These are phyloP conservation scores for Suhomyces chickasaworum DNA, from an alignment of 1,139 yeast genomes.

Conservation along the genomic window DNA sequence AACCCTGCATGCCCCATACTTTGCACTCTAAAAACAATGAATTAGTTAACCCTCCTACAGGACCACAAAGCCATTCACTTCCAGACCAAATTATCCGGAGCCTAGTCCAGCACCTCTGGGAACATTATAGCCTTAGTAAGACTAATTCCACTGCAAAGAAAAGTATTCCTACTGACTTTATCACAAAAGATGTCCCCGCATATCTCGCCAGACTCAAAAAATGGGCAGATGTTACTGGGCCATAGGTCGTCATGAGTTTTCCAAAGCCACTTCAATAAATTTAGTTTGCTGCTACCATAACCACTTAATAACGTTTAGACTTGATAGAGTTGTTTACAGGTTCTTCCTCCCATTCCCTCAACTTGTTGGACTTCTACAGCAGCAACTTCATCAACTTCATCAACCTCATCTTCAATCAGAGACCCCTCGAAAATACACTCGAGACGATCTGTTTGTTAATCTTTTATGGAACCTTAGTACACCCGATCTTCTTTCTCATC, in stretches of 20 bases:
- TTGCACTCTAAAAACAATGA: background rate
- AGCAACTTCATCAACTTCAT: too few species aligned
- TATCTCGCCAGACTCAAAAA: constrained; percentile 15
- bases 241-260: background rate
- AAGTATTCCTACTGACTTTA: constrained; percentile 22
- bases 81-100: background rate
- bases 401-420: too few species aligned
- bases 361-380: too few species aligned
- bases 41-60: background rate
- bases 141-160: constrained; percentile 22
- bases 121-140: constrained; percentile 24
- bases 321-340: background rate
- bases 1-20: background rate
- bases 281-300: background rate
- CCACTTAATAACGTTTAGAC: background rate
- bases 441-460: too few species aligned
- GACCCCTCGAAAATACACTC: too few species aligned
- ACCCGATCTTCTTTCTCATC: background rate
- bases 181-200: constrained; percentile 21
- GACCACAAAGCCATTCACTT: background rate
- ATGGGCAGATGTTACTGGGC: constrained; percentile 6
- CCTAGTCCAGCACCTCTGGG: constrained; percentile 19
- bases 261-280: background rate
- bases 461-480: background rate
- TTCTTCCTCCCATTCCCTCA: too few species aligned